Conservation (phyloP, 148 eudicot genomes). For the Rhododendron ovatum region DNA sequence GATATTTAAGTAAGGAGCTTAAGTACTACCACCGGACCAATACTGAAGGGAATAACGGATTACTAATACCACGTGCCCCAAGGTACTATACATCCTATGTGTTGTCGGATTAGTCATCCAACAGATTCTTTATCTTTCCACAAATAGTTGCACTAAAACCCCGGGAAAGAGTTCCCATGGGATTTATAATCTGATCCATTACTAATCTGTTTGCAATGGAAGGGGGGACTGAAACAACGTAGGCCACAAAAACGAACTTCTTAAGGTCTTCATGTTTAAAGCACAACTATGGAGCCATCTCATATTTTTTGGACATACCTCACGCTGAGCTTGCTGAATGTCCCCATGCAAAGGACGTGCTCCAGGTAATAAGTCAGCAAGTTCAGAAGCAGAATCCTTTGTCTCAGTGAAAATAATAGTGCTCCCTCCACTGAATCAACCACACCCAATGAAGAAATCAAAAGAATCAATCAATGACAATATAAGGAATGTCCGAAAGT, state of each 20-base stretch:
- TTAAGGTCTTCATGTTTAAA: background rate
- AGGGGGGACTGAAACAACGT: no score
- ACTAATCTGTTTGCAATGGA: background rate
- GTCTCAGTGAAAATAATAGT: constrained; percentile 86
- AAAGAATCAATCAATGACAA: background rate
- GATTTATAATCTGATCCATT: background rate
- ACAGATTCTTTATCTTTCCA: background rate
- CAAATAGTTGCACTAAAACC: background rate
- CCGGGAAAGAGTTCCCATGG: background rate
- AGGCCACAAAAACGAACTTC: background rate
- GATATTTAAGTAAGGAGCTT: background rate
- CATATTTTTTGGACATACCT: constrained; percentile 34
- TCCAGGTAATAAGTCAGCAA: constrained; percentile 68
- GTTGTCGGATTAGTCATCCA: background rate
- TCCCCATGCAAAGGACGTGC: constrained; percentile 95
- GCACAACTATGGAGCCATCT: background rate
- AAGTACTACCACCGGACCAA: background rate
- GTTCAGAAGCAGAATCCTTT: constrained; percentile 69
- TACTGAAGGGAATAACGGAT: background rate
- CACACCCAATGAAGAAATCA: constrained; percentile 5
- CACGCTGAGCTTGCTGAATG: constrained; percentile 83
- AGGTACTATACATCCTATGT: background rate
- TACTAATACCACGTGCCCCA: background rate
- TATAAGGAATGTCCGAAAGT: background rate
- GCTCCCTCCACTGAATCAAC: constrained; percentile 70